These are phyloP conservation scores for Carnegiea gigantea DNA, from an alignment of 179 eudicot genomes.

Conservation along the genomic window DNA sequence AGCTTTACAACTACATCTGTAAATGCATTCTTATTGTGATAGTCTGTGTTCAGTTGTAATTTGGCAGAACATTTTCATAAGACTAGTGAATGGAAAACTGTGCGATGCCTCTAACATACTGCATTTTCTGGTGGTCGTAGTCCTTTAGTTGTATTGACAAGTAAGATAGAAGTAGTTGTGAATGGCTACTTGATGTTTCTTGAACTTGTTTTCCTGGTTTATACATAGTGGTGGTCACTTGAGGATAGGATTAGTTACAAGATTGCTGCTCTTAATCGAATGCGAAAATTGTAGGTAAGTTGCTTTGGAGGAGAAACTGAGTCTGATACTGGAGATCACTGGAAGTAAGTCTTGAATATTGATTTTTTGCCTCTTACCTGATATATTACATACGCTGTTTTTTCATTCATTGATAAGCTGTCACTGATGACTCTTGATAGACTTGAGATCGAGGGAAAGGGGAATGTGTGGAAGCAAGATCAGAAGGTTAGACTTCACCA, in stretches of 20 bases:
- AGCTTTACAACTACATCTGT: not conserved
- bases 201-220: not conserved
- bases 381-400: not conserved
- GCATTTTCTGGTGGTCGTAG: not conserved
- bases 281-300: conserved; percentile 56
- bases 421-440: conserved; percentile 31
- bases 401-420: conserved; percentile 8
- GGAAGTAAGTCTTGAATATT: conserved; percentile 61
- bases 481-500: conserved; percentile 90
- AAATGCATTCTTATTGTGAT: not conserved
- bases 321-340: conserved; percentile 93
- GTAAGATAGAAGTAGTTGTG: not conserved
- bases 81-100: not conserved
- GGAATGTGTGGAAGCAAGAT: conserved; percentile 86
- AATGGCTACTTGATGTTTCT: not conserved
- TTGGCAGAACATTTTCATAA: not conserved
- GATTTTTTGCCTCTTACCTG: not conserved
- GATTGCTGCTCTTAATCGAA: conserved; percentile 4
- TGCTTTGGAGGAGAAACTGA: conserved; percentile 82
- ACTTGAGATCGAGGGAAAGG: conserved; percentile 88
- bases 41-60: not conserved
- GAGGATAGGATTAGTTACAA: not conserved
- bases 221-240: not conserved
- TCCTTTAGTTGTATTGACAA: not conserved
- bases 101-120: not conserved